Evolutionary conservation across 805 yeast species (phyloP), one percentile per base, ranked within the genome.

Genomic region (Candida xyloterini): DNA sequence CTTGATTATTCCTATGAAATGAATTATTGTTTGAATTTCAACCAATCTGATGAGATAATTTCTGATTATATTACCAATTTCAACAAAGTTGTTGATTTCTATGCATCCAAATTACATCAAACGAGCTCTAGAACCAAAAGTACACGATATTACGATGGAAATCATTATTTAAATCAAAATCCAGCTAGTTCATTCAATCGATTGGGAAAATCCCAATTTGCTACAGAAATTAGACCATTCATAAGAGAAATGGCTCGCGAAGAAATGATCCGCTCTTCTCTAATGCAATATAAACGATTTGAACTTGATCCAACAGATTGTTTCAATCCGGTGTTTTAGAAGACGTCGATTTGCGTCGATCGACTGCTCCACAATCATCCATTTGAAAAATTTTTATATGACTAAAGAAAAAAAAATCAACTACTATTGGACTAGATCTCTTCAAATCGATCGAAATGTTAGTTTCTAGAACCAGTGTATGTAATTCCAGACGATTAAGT

Each of bases 181-280:
- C 58, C 58, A 1, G 52, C 52, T 1, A 48, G 52, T 23, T 27
- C 29, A 3, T 60, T 63, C 32, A 42, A 39, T 5, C 47, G 53
- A 6, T 27, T 53, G 7, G 31, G 56, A 14, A 27, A 30, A 5
- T 10, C 18, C 2, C 38, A 28, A 9, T 20, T 56, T 7, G 42
- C 50, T 10, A 30, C 45, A 9, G 60, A 63, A 15, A 35, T 62
- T 4, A 27, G 46, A 4, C 65, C 65, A 2, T 43, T 51, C 14
- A 53, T 62, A 14, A 48, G 49, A 33, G 54, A 47, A 21, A 57
- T 62, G 60, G 67, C 65, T 1, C 46, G 46, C 15, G 38, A 23
- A 7, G 65, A 60, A 27, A 18, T 38, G 35, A 20, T 40, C 10
- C 40, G 56, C 30, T 20, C 43, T 7, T 40, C 44, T 15, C 27